Base-by-base conservation (phyloP, 345 rosid genomes). In the Sonneratia caseolaris region DNA sequence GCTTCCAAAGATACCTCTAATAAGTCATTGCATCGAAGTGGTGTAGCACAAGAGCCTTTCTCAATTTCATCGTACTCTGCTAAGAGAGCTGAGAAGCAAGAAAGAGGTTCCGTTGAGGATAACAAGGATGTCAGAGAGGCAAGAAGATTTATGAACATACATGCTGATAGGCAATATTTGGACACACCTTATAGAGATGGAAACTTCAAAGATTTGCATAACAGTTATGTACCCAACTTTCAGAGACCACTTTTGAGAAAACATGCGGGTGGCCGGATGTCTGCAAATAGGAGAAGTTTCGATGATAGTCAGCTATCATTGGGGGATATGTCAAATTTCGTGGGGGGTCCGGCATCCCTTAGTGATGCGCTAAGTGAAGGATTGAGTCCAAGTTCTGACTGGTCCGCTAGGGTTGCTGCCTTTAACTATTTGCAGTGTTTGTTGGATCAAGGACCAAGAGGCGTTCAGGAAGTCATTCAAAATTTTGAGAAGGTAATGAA, bases 401-500 rank as follows among this genome's bases (percentile, higher is more conserved):
- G 99, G 99, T 86, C 80, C 89, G 97, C 96, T 2, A 88, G 99
- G 80, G 97, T 92, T 77, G 94, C 94, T 75, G 93, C 99, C 71
- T 92, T 95, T 81, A 88, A 81, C 83, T 95, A 89, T 79, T 87
- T 95, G 53, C 88, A 82, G 64, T 87, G 96, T 70, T 83, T 92
- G 82, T 82, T 92, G 76, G 97, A 88, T 79, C 97, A 95, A 77
- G 99, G 99, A 35, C 87, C 92, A 11, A 90, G 86, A 84, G 98
- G 99, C 73, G 77, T 89, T 80, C 98, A 95, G 78, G 99, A 92
- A 81, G 96, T 92, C 69, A 78, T 88, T 69, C 99, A 92, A 81
- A 90, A 78, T 79, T 92, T 95, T 45, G 99, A 95, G 87, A 95
- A 92, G 82, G 97, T 95, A 72, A 95, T 95, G 99, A 95, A 95